Evolutionary conservation across 371 early-diverging fungal species (phyloP), one percentile per base, ranked within the genome.

Genomic region (Mucor racemosus): DNA sequence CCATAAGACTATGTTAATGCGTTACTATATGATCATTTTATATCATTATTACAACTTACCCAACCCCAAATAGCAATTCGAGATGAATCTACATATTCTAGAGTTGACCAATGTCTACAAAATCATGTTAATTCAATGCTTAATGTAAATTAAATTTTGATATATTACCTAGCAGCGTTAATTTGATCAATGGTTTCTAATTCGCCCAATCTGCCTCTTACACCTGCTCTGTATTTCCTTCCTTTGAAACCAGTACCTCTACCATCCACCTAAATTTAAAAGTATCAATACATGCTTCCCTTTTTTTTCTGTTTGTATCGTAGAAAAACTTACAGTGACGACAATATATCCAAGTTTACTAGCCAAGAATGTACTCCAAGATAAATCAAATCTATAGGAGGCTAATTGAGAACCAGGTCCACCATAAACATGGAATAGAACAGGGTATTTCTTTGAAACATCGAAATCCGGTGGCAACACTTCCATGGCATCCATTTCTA

Each of bases 1-100:
- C 99, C 99, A 75, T 90, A 98, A 7, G 94, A 93, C 94, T 86
- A 62, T 3, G n/a, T 1, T 3, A 13, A 54, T 53, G 19, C 48
- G 6, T 31, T n/a, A 40, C 15, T 5, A 7, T 17, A 7, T 36
- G 9, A 7, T n/a, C 8, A 21, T n/a, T 14, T 9, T n/a, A 35
- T 17, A 15, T 2, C 1, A 15, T 57, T n/a, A 21, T 35, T 3
- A 35, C 38, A 15, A 38, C 54, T 75, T 80, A 85, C 86, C 86
- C 97, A 97, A 15, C 99, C 99, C 99, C 98, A 98, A 55, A 99
- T 92, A 31, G 92, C 97, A n/a, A 98, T 84, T 21, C 89, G 79
- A 14, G 83, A 76, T 2, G 84, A 71, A 75, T 97, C 94, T 31
- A 97, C 91, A 72, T 91, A 98, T 4, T 89, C 69, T 42, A 87